Percentiles rank a stretch among this genome's conserved stretches.
phyloP scores from a whole-genome alignment of 805 yeast genomes.

The Candida patagonica region DNA sequence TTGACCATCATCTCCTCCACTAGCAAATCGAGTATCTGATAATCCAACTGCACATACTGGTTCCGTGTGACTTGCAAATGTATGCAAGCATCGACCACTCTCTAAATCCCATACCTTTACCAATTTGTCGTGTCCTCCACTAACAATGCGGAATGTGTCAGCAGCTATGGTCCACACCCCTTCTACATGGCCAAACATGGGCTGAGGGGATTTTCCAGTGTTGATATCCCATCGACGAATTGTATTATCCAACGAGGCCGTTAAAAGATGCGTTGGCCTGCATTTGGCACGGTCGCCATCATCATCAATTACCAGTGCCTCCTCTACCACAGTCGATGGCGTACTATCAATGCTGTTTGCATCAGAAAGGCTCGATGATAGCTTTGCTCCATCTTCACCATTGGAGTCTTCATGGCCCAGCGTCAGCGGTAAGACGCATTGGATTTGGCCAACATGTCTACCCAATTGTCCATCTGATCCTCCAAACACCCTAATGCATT shows the following conservation, averaged over 20 bases:
- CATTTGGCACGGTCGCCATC: constrained; percentile 14
- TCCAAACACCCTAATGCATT: constrained; percentile 65
- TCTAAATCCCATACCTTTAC: constrained; percentile 95
- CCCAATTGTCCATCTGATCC: constrained; percentile 40
- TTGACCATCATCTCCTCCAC: constrained; percentile 82
- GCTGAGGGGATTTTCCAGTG: constrained; percentile 80
- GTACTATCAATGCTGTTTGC: constrained; percentile 5
- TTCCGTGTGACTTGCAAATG: constrained; percentile 63
- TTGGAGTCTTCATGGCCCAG: constrained; percentile 51
- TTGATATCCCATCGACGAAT: constrained; percentile 86
- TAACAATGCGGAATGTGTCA: constrained; percentile 86
- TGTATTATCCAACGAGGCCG: constrained; percentile 87
- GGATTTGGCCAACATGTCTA: constrained; percentile 93
- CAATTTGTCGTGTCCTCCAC: constrained; percentile 88
- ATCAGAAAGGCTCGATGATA: not conserved
- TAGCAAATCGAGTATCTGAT: constrained; percentile 81
- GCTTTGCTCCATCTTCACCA: constrained; percentile 7
- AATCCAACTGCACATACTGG: constrained; percentile 62
- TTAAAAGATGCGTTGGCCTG: constrained; percentile 66
- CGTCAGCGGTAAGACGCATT: constrained; percentile 78
- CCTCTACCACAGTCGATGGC: constrained; percentile 3
- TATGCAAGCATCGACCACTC: constrained; percentile 87
- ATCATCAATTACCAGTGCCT: constrained; percentile 17
- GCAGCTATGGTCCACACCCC: constrained; percentile 98
- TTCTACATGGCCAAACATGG: constrained; percentile 96